Evolutionary conservation across 192 early-diverging fungal genomes (phyloP).

Genomic region (Entrophospora sp.): DNA sequence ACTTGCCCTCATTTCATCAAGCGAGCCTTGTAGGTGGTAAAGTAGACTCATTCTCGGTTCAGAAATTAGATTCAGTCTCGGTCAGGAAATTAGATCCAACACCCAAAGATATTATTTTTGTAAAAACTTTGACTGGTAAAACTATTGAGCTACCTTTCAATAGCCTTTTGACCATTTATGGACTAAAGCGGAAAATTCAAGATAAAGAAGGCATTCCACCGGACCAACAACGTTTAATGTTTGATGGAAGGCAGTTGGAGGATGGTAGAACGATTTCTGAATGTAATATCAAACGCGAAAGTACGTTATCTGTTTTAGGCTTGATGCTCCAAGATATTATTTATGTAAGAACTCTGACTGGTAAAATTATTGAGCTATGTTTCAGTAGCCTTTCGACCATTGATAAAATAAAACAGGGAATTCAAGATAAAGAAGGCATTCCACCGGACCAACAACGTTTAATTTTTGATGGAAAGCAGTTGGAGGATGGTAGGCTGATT

Average conservation of each 20-base stretch:
- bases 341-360: constrained; percentile 67
- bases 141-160: constrained; percentile 78
- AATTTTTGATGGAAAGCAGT: constrained; percentile 63
- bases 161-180: constrained; percentile 54
- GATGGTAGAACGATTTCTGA: constrained; percentile 57
- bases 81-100: no score
- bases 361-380: constrained; percentile 83
- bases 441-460: constrained; percentile 62
- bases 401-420: constrained; percentile 61
- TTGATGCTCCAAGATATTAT: no score
- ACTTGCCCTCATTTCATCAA: not conserved
- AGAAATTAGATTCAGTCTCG: not conserved
- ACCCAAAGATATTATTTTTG: no score
- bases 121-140: constrained; percentile 75
- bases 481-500: constrained; percentile 55
- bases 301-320: constrained; percentile 53
- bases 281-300: constrained; percentile 64
- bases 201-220: constrained; percentile 66
- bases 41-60: no score
- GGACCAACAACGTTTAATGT: constrained; percentile 61
- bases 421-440: constrained; percentile 68
- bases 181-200: constrained; percentile 65
- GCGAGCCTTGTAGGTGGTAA: not conserved
- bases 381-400: constrained; percentile 57
- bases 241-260: constrained; percentile 62